These are phyloP conservation scores for Puccinia triticina DNA, from an alignment of 1,284 basidiomycete species.

Conservation along the genomic window DNA sequence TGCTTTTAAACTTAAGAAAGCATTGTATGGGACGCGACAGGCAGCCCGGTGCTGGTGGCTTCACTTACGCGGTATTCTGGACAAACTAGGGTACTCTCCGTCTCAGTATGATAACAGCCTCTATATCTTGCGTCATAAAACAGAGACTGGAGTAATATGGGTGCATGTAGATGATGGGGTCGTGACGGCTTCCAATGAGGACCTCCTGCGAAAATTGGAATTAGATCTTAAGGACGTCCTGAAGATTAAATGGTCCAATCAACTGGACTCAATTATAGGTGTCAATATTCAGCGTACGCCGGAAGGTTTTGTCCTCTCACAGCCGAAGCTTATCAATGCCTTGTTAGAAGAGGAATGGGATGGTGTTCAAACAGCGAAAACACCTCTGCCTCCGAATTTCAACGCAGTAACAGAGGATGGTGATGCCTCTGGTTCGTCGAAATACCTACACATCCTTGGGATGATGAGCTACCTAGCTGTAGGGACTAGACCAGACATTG, in stretches of 20 bases:
- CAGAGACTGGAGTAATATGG: neutral
- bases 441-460: neutral
- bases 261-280: neutral
- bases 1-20: neutral
- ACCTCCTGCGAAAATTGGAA: neutral
- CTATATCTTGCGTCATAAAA: neutral
- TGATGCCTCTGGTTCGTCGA: neutral
- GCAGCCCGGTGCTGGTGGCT: slow-evolving; percentile 19
- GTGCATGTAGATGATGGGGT: neutral
- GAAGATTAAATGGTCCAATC: neutral
- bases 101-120: neutral
- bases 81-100: neutral
- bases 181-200: neutral
- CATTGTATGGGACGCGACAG: slow-evolving; percentile 1
- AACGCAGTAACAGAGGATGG: neutral
- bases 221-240: neutral
- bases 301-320: neutral
- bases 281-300: neutral
- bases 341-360: neutral
- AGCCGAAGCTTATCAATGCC: neutral
- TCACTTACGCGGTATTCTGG: neutral
- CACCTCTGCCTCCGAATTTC: neutral
- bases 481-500: neutral
- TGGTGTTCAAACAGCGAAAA: neutral
- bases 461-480: neutral